Base-by-base conservation (phyloP, 805 yeast genomes). In the Saturnispora dispora region DNA sequence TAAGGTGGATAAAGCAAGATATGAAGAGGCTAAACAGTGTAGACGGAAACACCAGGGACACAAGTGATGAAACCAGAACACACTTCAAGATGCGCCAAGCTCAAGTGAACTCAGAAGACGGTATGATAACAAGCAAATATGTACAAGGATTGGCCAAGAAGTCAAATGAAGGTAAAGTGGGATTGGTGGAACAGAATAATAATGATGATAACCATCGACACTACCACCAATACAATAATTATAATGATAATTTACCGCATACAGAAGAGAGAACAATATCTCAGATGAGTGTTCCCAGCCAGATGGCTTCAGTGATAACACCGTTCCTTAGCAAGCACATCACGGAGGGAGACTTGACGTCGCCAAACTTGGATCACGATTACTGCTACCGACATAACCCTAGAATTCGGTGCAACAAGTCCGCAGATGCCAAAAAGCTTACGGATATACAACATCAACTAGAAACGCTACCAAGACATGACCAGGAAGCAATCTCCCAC, bases 341-440 rank as follows among this genome's bases (percentile, higher is more conserved):
- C 8, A 59, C 60, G 4, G 67, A 75, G 58, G 75, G 69, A 53
- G 57, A 70, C n/a, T 59, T 46, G 9, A 46, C 36, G 10, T 48
- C 51, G 13, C 46, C 51, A 6, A 48, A 48, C 18, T 35, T 48
- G 22, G 78, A 74, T 61, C 84, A 81, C 58, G 76, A 76, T 57
- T 91, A 79, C 68, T 91, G 99, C 63, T 91, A 91, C 66, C 73
- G 98, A 49, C 99, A 91, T 67, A 88, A 91, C 62, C 98, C 98
- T 3, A 90, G 88, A 51, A 76, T 87, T 43, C 81, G 82, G 45
- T 80, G 88, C 61, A 83, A 82, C 63, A 83, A 83, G 54, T 75
- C 73, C 52, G 77, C 85, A 0, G 95, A 85, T 63, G 81, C 77
- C 51, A 63, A 64, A 37, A 78, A 79, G 59, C 77, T 86, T 83